phyloP scores from a whole-genome alignment of 1,284 basidiomycete species.

The Cutaneotrichosporon curvatum region DNA sequence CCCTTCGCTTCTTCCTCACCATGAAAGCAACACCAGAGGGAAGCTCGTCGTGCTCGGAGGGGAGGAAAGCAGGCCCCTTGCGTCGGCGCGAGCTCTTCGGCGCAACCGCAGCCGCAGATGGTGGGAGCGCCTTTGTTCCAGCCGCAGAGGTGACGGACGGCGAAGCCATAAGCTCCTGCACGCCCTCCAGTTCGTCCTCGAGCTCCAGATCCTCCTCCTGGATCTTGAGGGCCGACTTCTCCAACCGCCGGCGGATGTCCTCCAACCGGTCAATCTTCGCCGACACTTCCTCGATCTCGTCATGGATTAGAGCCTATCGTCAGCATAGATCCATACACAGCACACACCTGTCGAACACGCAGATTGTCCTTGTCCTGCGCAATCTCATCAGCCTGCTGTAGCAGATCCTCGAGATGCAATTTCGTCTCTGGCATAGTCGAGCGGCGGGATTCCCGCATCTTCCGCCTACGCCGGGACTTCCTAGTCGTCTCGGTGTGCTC shows the following conservation, averaged over 20 bases:
- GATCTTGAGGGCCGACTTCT: constrained; percentile 73
- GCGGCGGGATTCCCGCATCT: constrained; percentile 59
- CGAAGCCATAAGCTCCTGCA: constrained; percentile 70
- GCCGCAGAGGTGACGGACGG: constrained; percentile 37
- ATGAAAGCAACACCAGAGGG: constrained; percentile 94
- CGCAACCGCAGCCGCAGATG: constrained; percentile 12
- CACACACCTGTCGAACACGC: constrained; percentile 69
- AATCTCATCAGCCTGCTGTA: constrained; percentile 75
- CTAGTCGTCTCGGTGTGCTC: constrained; percentile 36
- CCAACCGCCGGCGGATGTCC: constrained; percentile 68
- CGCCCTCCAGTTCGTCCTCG: constrained; percentile 85
- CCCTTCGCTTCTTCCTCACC: constrained; percentile 51
- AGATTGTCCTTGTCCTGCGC: constrained; percentile 80
- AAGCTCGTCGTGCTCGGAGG: constrained; percentile 93
- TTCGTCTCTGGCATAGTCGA: constrained; percentile 59
- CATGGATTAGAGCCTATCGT: constrained; percentile 65
- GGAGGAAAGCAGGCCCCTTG: constrained; percentile 83
- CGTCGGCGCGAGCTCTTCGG: constrained; percentile 29
- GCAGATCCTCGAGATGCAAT: constrained; percentile 72
- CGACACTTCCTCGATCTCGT: constrained; percentile 79
- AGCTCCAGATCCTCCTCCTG: constrained; percentile 94
- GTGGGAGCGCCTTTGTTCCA: constrained; percentile 34
- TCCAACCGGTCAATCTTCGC: constrained; percentile 82
- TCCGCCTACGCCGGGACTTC: constrained; percentile 54
- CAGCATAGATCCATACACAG: not conserved